Evolutionary conservation across 164 flowering plant species (phyloP).

Genomic region (Vitis labrusca): DNA sequence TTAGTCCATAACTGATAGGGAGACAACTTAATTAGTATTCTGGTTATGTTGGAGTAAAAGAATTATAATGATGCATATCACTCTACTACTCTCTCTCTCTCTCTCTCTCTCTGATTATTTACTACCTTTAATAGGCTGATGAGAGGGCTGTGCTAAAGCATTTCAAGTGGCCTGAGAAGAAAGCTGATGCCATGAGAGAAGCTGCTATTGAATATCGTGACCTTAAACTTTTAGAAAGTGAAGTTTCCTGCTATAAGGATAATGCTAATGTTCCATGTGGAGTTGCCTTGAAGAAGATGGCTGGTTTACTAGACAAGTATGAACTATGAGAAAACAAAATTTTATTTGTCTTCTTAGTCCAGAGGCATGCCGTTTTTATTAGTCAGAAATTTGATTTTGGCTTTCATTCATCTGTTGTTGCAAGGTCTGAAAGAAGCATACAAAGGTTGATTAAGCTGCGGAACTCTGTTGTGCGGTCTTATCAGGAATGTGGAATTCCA

Average conservation of each 20-base stretch:
- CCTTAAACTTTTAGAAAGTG: conserved; percentile 50
- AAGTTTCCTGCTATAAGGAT: conserved; percentile 50
- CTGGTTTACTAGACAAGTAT: conserved; percentile 62
- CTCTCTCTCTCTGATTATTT: background rate
- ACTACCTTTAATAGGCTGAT: conserved; percentile 49
- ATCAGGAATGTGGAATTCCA: conserved; percentile 49
- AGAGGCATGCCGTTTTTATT: background rate
- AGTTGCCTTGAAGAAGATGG: conserved; percentile 59
- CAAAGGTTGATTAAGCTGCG: conserved; percentile 51
- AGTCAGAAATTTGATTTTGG: conserved; percentile 1
- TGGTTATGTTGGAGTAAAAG: background rate
- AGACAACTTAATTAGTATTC: background rate
- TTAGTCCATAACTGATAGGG: too few relatives aligned
- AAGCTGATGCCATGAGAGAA: conserved; percentile 76
- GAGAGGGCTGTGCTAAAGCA: conserved; percentile 75
- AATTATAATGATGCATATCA: background rate
- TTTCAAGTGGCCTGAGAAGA: conserved; percentile 77
- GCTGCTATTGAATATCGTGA: conserved; percentile 73
- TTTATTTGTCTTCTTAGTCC: background rate
- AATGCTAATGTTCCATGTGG: conserved; percentile 46
- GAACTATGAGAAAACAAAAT: background rate
- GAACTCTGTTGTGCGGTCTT: conserved; percentile 40
- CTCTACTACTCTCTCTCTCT: background rate
- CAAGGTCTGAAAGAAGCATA: conserved; percentile 61
- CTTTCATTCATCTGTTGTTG: conserved; percentile 3